These are phyloP conservation scores for Lithospermum erythrorhizon DNA, from an alignment of 257 asterid genomes.

Conservation along the genomic window DNA sequence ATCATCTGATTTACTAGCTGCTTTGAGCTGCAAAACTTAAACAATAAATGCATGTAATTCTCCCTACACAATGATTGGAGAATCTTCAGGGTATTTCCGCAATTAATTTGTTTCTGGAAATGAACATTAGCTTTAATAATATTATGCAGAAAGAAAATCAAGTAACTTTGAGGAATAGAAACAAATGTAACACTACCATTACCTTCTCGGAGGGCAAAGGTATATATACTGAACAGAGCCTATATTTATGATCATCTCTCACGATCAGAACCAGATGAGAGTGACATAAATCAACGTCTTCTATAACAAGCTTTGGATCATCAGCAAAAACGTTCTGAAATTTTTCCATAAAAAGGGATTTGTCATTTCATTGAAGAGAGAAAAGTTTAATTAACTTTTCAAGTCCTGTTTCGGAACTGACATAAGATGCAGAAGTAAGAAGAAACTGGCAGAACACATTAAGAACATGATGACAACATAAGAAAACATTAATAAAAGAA, in stretches of 20 bases:
- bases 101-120: neutral
- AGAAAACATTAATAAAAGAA: too few relatives aligned
- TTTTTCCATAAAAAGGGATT: slow-evolving; percentile 5
- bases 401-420: neutral
- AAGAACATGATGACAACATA: neutral
- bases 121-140: neutral
- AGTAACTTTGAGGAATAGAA: neutral
- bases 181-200: slow-evolving; percentile 11
- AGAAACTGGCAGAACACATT: too few relatives aligned
- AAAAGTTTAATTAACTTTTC: neutral
- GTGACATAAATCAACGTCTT: slow-evolving; percentile 77
- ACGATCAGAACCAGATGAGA: slow-evolving; percentile 54
- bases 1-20: too few relatives aligned
- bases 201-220: slow-evolving; percentile 67
- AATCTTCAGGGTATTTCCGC: neutral
- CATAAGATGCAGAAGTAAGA: too few relatives aligned
- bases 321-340: slow-evolving; percentile 59
- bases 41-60: neutral
- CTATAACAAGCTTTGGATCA: slow-evolving; percentile 45
- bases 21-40: neutral
- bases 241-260: slow-evolving; percentile 41
- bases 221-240: slow-evolving; percentile 53
- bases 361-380: neutral
- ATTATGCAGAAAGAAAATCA: neutral
- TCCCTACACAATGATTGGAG: neutral